Base-by-base conservation (phyloP, 2,329 filamentous ascomycete species). In the Neodidymelliopsis sp. region DNA sequence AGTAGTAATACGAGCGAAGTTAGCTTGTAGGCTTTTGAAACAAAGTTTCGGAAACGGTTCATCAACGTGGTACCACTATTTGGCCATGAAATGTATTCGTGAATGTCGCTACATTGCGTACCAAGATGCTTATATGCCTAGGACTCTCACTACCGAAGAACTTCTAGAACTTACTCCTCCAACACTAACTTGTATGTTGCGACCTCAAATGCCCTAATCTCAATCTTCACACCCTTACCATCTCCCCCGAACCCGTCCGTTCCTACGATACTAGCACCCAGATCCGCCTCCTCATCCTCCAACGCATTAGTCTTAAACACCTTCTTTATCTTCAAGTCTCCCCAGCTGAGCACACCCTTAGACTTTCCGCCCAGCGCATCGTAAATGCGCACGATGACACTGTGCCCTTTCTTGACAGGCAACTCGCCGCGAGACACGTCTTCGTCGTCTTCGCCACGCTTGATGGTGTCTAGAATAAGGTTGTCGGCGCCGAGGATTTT, bases 301-400 rank as follows among this genome's bases (percentile, higher is more conserved):
- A 99, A 76, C 54, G 95, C 72, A 74, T 96, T 97, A 30, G 86
- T 87, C 81, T 91, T 96, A 75, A 81, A 87, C 23, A 89, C 91
- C 62, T 84, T 86, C 77, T 86, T 87, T 20, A 97, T 84, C 19
- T 85, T 77, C 71, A 93, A 82, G 7, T 75, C 80, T 0, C 76
- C 77, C 37, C 88, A 88, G 33, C 79, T 75, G 63, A 97, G 84
- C 1, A 79, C 84, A 2, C 88, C 92, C 54, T 86, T 84, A 54
- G 85, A 86, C 64, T 84, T 87, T 0, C 94, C 94, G 34, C 94
- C 94, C 30, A 97, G 76, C 52, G 88, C 88, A 70, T 99, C 94
- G 68, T 95, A 99, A 15, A 97, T 80, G 1, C 94, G 82, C 49
- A 97, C 59, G 51, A 99, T 87, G 35, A 97, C 81, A 69, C 89